phyloP scores from a whole-genome alignment of 441 rosid genomes.

The Mallotus japonicus region DNA sequence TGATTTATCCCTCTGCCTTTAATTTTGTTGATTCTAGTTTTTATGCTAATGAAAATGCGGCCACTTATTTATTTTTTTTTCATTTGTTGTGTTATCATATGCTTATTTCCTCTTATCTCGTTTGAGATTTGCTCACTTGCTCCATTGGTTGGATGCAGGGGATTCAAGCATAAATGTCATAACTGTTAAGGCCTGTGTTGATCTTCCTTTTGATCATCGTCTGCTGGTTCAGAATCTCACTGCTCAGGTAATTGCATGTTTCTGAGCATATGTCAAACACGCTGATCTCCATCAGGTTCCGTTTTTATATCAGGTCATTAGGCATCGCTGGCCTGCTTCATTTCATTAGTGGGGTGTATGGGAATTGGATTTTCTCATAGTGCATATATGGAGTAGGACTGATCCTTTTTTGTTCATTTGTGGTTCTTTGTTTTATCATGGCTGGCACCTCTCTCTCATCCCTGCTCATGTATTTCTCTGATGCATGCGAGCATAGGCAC shows the following conservation, averaged over 20 bases:
- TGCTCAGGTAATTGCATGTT: constrained; percentile 50
- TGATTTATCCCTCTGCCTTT: constrained; percentile 2
- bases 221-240: constrained; percentile 89
- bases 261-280: not conserved
- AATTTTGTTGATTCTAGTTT: not conserved
- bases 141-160: constrained; percentile 42
- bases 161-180: constrained; percentile 58
- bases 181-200: constrained; percentile 88
- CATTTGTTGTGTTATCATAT: too few relatives aligned
- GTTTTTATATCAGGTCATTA: constrained; percentile 2
- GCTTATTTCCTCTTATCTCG: not conserved
- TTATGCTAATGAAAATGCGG: not conserved
- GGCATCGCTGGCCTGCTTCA: not conserved
- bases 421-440: too few relatives aligned
- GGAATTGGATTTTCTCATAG: not conserved
- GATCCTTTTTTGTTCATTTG: too few relatives aligned
- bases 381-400: too few relatives aligned
- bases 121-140: constrained; percentile 3
- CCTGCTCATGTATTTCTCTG: too few relatives aligned
- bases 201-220: constrained; percentile 79
- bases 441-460: too few relatives aligned
- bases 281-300: constrained; percentile 6
- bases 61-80: not conserved
- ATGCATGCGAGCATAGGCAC: too few relatives aligned
- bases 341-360: not conserved